These are phyloP conservation scores for Xylariaceae sp. DNA, from an alignment of 2,329 filamentous ascomycete species.

Conservation along the genomic window DNA sequence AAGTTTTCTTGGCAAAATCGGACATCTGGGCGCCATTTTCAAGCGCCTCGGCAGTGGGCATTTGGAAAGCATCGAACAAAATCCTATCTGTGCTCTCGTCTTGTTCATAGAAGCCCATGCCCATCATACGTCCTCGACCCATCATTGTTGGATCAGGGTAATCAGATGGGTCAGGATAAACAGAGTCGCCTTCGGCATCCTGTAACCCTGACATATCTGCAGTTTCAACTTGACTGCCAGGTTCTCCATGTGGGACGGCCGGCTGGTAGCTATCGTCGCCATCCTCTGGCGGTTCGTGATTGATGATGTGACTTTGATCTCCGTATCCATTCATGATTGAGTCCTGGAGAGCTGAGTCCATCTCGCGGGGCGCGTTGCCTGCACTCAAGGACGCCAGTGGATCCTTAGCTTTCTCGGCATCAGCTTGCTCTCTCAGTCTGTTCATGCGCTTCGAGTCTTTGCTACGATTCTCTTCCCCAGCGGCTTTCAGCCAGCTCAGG, in stretches of 20 bases:
- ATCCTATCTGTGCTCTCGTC: slow-evolving; percentile 63
- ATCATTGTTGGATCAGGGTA: slow-evolving; percentile 56
- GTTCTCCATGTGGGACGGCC: slow-evolving; percentile 25
- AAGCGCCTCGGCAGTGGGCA: slow-evolving; percentile 54
- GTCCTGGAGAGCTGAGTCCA: slow-evolving; percentile 40
- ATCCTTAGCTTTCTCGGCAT: slow-evolving; percentile 61
- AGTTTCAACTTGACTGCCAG: slow-evolving; percentile 36
- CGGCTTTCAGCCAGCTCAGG: slow-evolving; percentile 75
- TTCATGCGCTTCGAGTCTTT: slow-evolving; percentile 64
- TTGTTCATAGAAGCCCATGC: slow-evolving; percentile 67
- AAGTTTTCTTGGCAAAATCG: slow-evolving; percentile 61
- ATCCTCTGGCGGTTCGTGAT: slow-evolving; percentile 25
- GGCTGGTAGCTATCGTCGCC: slow-evolving; percentile 23
- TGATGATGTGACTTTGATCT: slow-evolving; percentile 45
- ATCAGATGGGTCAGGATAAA: slow-evolving; percentile 38
- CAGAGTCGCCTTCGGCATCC: slow-evolving; percentile 35
- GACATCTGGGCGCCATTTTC: slow-evolving; percentile 54
- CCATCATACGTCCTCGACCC: slow-evolving; percentile 57
- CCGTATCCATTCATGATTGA: slow-evolving; percentile 42
- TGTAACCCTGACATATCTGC: slow-evolving; percentile 42
- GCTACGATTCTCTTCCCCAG: slow-evolving; percentile 63
- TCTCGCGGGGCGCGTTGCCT: slow-evolving; percentile 38
- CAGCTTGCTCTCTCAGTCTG: slow-evolving; percentile 60
- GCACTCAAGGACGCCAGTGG: slow-evolving; percentile 38
- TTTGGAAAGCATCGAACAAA: slow-evolving; percentile 64